Percentiles rank a stretch among this genome's conserved stretches.
Evolutionary conservation across 768 basidiomycete species (phyloP).

Genomic region (Mycena capillaripes): DNA sequence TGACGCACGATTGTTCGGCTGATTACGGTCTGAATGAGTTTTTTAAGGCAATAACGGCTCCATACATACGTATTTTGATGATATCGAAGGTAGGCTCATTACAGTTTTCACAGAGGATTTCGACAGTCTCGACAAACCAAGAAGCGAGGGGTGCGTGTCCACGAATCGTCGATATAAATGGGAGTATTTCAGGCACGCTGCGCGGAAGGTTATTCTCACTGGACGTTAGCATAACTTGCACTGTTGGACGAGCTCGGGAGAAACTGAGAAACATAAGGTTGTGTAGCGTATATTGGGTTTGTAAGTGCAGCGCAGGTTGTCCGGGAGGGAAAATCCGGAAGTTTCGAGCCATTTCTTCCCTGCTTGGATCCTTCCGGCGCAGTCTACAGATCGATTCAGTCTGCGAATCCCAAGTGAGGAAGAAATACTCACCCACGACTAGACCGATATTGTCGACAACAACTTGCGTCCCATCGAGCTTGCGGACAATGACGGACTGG

Average conservation of each 20-base stretch:
- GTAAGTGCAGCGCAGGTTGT: neutral
- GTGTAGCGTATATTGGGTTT: constrained; percentile 14
- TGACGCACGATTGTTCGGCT: constrained; percentile 29
- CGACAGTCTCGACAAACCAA: constrained; percentile 23
- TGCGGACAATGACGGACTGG: neutral
- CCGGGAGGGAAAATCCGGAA: constrained; percentile 3
- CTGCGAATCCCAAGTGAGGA: neutral
- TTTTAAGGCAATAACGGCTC: neutral
- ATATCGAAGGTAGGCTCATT: constrained; percentile 16
- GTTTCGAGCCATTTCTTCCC: neutral
- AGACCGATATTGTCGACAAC: neutral
- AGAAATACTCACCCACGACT: constrained; percentile 5
- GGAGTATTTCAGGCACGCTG: constrained; percentile 6
- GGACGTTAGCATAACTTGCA: constrained; percentile 23
- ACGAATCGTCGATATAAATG: constrained; percentile 13
- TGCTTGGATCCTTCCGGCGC: constrained; percentile 12
- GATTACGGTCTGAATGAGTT: neutral
- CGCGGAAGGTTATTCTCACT: constrained; percentile 11
- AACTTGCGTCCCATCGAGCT: constrained; percentile 8
- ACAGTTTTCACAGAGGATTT: constrained; percentile 14
- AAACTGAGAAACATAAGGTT: neutral
- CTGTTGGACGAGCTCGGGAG: constrained; percentile 19
- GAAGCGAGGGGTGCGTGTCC: constrained; percentile 8
- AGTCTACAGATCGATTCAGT: neutral
- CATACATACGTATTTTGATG: constrained; percentile 28